Base-by-base conservation (phyloP, 441 rosid genomes). In the California macrophylla region DNA sequence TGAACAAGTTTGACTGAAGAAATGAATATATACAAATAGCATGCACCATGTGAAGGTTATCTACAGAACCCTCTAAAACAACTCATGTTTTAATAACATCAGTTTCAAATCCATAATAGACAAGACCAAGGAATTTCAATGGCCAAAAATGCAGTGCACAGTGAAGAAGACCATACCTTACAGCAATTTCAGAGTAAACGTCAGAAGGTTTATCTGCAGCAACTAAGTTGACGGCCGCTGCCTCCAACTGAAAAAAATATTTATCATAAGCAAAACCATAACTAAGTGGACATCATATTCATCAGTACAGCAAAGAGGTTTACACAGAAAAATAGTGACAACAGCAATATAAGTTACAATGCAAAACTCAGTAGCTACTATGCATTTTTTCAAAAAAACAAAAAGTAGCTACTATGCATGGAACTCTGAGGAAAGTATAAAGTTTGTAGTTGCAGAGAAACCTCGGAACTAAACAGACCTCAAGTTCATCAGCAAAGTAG, bases 111-210 rank as follows among this genome's bases (percentile, higher is more conserved):
- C 65, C 29, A 36, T 56, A 42, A 40, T 3, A 62, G 13, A 58
- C 68, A 77, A 38, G 23, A 56, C 32, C 25, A 12, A 15, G n/a
- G 30, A 67, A 66, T 9, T 63, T 45, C 58, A 6, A 9, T 66
- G 24, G 28, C 66, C 28, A 25, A n/a, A n/a, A n/a, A n/a, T n/a
- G n/a, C 52, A 62, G 30, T 28, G 18, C 62, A 30, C 64, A 29
- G 15, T 63, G 34, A 65, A 42, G 66, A 29, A 66, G 63, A 60
- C 15, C 29, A 67, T 87, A 93, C 98, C 98, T 94, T 77, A 66
- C 73, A 69, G 98, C 92, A 77, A 94, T 94, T 84, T 87, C 98
- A 54, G 97, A 82, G 78, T 94, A 94, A 74, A 94, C 94, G 81
- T 94, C 98, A 72, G 96, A 92, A 64, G 97, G 97, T 79, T 87